Evolutionary conservation across 768 basidiomycete species (phyloP).

Genomic region (Mycena vitilis): DNA sequence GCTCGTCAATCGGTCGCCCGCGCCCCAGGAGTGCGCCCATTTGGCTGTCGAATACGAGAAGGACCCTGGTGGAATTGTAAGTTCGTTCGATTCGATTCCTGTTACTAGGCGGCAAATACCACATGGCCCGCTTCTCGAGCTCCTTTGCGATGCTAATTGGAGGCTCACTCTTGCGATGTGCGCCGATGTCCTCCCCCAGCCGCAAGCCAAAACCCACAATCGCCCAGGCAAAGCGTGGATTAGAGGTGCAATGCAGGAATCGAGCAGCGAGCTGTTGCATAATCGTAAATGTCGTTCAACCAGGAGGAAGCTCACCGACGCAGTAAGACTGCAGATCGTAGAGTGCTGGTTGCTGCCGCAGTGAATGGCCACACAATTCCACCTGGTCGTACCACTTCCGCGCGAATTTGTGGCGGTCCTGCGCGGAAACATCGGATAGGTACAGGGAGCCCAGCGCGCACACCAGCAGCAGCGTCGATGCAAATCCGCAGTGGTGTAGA

Average conservation of each 20-base stretch:
- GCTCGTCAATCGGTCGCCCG: not conserved
- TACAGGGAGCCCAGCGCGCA: slow-evolving; percentile 46
- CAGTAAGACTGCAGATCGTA: slow-evolving; percentile 24
- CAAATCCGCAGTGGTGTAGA: slow-evolving; percentile 52
- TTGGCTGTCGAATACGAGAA: not conserved
- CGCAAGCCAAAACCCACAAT: slow-evolving; percentile 19
- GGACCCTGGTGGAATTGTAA: not conserved
- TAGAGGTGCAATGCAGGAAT: slow-evolving; percentile 4
- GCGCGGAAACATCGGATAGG: not conserved
- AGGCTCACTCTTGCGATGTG: not conserved
- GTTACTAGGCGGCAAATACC: not conserved
- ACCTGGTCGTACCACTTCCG: slow-evolving; percentile 16
- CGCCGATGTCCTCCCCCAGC: slow-evolving; percentile 11
- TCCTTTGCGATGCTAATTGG: not conserved
- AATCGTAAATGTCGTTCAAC: not conserved
- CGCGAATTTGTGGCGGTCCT: not conserved
- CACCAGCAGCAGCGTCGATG: slow-evolving; percentile 54
- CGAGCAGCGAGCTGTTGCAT: not conserved
- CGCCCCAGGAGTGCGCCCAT: not conserved
- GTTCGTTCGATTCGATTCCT: too few species aligned
- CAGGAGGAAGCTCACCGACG: not conserved
- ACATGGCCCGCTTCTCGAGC: slow-evolving; percentile 21
- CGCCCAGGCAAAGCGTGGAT: slow-evolving; percentile 4
- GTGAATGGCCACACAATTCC: slow-evolving; percentile 8
- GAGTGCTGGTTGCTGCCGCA: not conserved